Conservation (phyloP, 2,329 filamentous ascomycete species). For the Botrytis sinoallii region DNA sequence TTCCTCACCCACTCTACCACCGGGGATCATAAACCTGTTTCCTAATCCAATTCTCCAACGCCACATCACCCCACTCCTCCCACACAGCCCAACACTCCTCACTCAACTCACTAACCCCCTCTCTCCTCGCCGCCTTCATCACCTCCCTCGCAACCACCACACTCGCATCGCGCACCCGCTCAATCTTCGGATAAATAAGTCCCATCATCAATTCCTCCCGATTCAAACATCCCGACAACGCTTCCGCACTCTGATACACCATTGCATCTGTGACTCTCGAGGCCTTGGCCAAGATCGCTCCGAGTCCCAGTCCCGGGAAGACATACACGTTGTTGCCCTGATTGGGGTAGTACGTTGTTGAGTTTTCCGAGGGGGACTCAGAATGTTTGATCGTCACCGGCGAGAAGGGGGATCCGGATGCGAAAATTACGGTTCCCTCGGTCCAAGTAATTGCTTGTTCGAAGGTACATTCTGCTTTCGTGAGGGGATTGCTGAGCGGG, state of each 20-base stretch:
- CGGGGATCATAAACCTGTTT: conserved; percentile 57
- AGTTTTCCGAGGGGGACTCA: conserved; percentile 43
- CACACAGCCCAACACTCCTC: conserved; percentile 71
- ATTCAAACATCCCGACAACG: conserved; percentile 74
- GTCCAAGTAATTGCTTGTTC: conserved; percentile 90
- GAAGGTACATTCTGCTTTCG: conserved; percentile 96
- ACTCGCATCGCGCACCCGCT: conserved; percentile 87
- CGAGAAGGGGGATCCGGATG: conserved; percentile 89
- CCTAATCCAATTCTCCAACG: conserved; percentile 59
- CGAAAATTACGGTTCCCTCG: conserved; percentile 87
- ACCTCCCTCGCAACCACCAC: conserved; percentile 84
- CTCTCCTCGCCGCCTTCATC: conserved; percentile 84
- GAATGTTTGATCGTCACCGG: conserved; percentile 63
- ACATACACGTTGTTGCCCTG: conserved; percentile 89
- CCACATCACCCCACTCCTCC: conserved; percentile 67
- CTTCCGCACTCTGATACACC: conserved; percentile 90
- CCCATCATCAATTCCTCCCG: conserved; percentile 77
- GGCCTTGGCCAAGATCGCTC: conserved; percentile 86
- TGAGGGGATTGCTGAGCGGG: conserved; percentile 92
- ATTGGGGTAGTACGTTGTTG: conserved; percentile 70
- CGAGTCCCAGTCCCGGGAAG: conserved; percentile 93
- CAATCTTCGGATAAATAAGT: conserved; percentile 86
- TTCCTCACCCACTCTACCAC: conserved; percentile 26
- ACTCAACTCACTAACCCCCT: conserved; percentile 67
- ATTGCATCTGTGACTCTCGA: conserved; percentile 87